Percentiles rank a stretch among this genome's conserved stretches.
Conservation (phyloP, 2,329 filamentous ascomycete species). For the Cercospora sp. region DNA sequence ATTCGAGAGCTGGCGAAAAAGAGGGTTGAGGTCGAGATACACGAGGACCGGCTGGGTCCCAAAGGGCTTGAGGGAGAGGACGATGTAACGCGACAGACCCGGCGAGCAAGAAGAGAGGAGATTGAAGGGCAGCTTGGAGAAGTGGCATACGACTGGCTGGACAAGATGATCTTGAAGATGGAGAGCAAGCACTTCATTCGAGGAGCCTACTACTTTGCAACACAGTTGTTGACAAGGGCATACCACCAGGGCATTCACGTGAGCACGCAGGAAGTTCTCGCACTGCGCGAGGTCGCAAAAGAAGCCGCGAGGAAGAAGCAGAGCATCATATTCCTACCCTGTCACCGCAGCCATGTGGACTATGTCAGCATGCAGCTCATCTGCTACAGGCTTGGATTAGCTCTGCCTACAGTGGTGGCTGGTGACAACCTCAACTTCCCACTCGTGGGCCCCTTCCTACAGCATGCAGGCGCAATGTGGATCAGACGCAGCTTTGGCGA, state of each 20-base stretch:
- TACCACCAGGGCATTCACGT: constrained; percentile 98
- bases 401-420: constrained; percentile 85
- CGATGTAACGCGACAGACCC: constrained; percentile 54
- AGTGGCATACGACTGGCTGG: constrained; percentile 81
- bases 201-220: constrained; percentile 83
- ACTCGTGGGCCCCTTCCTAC: constrained; percentile 81
- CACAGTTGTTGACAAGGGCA: constrained; percentile 84
- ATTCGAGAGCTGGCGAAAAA: constrained; percentile 75
- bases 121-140: constrained; percentile 74
- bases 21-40: constrained; percentile 72
- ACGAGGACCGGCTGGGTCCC: constrained; percentile 67
- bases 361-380: constrained; percentile 94
- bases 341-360: constrained; percentile 92
- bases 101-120: constrained; percentile 38
- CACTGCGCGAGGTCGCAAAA: constrained; percentile 77
- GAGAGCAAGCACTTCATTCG: constrained; percentile 92
- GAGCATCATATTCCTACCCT: constrained; percentile 93
- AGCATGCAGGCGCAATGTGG: constrained; percentile 96
- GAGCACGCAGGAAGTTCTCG: constrained; percentile 86
- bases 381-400: constrained; percentile 88
- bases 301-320: constrained; percentile 83
- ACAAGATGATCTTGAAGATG: constrained; percentile 99
- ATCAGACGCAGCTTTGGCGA: constrained; percentile 91
- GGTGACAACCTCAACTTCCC: constrained; percentile 97
- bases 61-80: constrained; percentile 50